A percentile compares a stretch with the other conserved stretches of the same genome.
phyloP scores from a whole-genome alignment of 768 basidiomycete genomes.

The Cystobasidium ongulense region DNA sequence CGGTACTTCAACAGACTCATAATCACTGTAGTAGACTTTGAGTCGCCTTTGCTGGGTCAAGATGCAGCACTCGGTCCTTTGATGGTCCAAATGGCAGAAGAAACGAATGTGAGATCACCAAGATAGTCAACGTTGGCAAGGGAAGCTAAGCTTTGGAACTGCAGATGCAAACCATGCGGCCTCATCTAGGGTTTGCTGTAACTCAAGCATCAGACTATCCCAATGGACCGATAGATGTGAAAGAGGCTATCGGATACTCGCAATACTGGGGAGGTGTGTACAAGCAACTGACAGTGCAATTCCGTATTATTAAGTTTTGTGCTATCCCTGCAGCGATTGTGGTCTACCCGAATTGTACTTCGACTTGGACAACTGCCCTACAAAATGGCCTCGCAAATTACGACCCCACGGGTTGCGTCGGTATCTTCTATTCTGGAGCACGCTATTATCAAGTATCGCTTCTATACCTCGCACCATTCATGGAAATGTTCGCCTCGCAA shows the following conservation, averaged over 20 bases:
- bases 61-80: slow-evolving; percentile 39
- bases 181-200: slow-evolving; percentile 40
- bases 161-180: slow-evolving; percentile 28
- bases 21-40: slow-evolving; percentile 44
- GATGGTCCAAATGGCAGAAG: slow-evolving; percentile 37
- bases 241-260: slow-evolving; percentile 37
- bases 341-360: slow-evolving; percentile 43
- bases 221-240: slow-evolving; percentile 38
- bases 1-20: slow-evolving; percentile 40
- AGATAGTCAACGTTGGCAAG: too few relatives aligned
- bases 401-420: slow-evolving; percentile 42
- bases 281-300: not conserved
- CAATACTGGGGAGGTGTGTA: slow-evolving; percentile 40
- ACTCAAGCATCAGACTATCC: slow-evolving; percentile 39
- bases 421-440: slow-evolving; percentile 41
- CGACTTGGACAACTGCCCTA: slow-evolving; percentile 40
- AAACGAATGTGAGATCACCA: slow-evolving; percentile 29
- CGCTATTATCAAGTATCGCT: slow-evolving; percentile 44
- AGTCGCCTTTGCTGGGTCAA: slow-evolving; percentile 34
- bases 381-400: slow-evolving; percentile 41
- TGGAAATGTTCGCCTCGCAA: slow-evolving; percentile 35
- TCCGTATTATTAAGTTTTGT: not conserved
- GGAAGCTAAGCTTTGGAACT: too few relatives aligned
- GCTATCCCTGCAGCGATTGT: slow-evolving; percentile 37
- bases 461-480: slow-evolving; percentile 41